A percentile compares a stretch with the other conserved stretches of the same genome.
Evolutionary conservation across 2,329 filamentous ascomycete species (phyloP).

Genomic region (Drechslera avenae): DNA sequence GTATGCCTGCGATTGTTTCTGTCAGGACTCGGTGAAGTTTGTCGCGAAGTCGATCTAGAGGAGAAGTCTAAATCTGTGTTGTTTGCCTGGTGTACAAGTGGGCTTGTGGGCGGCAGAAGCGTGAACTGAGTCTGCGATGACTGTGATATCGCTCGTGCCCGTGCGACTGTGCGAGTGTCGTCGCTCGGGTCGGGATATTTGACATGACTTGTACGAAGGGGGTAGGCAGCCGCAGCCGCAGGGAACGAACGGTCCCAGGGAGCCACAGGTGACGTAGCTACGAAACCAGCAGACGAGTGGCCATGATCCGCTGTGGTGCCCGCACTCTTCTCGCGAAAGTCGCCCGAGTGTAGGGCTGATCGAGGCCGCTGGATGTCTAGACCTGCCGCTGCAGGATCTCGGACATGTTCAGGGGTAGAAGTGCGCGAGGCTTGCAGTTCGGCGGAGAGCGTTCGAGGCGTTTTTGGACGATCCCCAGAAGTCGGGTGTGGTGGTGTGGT

Average conservation of each 20-base stretch:
- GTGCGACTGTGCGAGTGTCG: constrained; percentile 43
- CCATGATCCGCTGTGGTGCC: constrained; percentile 21
- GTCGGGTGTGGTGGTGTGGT: constrained; percentile 22
- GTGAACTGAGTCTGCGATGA: constrained; percentile 80
- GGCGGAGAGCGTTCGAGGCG: constrained; percentile 43
- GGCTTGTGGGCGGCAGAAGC: constrained; percentile 88
- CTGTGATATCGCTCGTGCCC: constrained; percentile 52
- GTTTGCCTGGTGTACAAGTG: constrained; percentile 84
- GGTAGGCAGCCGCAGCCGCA: constrained; percentile 42
- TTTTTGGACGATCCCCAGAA: constrained; percentile 37
- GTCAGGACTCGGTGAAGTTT: constrained; percentile 51
- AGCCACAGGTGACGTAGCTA: constrained; percentile 59
- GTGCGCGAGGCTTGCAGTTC: constrained; percentile 45
- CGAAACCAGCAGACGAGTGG: constrained; percentile 17
- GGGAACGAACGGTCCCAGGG: constrained; percentile 62
- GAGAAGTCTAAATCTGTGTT: constrained; percentile 76
- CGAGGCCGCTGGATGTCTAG: constrained; percentile 77
- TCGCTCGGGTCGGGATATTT: constrained; percentile 23
- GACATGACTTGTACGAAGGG: constrained; percentile 20
- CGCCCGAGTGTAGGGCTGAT: constrained; percentile 70
- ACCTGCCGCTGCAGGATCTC: constrained; percentile 40
- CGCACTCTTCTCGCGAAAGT: constrained; percentile 60
- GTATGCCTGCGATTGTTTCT: constrained; percentile 70
- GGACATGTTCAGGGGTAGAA: constrained; percentile 32
- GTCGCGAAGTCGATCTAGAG: constrained; percentile 47